These are phyloP conservation scores for Coemansia sp. DNA, from an alignment of 192 early-diverging fungal genomes.

Conservation along the genomic window DNA sequence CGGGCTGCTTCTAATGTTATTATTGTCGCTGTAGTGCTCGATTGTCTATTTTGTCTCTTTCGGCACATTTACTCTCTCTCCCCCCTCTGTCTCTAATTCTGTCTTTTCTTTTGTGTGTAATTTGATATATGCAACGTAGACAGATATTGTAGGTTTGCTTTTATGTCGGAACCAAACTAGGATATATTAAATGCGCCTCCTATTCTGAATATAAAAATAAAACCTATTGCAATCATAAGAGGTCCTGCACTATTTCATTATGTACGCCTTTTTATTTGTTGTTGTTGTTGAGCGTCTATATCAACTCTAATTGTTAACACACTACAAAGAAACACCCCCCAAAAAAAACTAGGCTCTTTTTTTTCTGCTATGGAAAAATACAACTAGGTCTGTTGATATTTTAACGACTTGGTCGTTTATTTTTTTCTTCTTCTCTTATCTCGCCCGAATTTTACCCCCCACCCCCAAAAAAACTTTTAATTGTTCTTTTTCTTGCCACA, in stretches of 20 bases:
- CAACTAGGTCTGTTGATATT: no score
- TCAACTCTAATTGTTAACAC: conserved; percentile 5
- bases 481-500: no score
- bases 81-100: background rate
- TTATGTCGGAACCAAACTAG: conserved; percentile 28
- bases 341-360: background rate
- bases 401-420: no score
- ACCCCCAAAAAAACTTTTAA: no score
- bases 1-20: background rate
- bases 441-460: no score
- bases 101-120: background rate
- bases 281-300: background rate
- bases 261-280: conserved; percentile 11
- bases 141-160: conserved; percentile 11
- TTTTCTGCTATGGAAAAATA: no score
- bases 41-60: background rate
- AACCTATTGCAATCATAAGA: background rate
- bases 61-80: background rate
- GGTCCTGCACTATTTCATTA: conserved; percentile 24
- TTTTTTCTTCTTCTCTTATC: no score
- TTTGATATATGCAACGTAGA: background rate
- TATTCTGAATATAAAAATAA: background rate
- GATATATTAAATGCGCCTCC: conserved; percentile 43
- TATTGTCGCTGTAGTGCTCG: background rate
- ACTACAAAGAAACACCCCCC: background rate